Evolutionary conservation across 2,329 filamentous ascomycete species (phyloP).

Genomic region (Microsporum canis): DNA sequence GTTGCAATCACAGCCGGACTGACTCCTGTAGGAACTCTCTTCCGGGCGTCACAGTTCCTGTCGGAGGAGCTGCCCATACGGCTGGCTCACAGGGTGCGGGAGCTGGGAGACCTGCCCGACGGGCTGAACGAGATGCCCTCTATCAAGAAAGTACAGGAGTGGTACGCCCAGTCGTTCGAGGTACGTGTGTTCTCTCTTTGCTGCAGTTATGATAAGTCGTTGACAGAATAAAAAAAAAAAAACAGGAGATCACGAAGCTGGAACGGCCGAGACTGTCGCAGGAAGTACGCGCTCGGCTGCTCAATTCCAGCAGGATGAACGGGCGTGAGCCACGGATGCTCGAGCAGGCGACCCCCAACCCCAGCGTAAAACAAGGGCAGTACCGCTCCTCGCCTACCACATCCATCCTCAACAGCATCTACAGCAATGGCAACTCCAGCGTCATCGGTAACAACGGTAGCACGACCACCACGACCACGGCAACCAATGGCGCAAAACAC

Average conservation of each 20-base stretch:
- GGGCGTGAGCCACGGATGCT: slow-evolving; percentile 56
- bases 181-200: slow-evolving; percentile 40
- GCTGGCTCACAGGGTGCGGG: slow-evolving; percentile 88
- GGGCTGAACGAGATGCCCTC: slow-evolving; percentile 97
- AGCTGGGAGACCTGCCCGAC: slow-evolving; percentile 83
- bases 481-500: slow-evolving; percentile 26
- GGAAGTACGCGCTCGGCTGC: slow-evolving; percentile 68
- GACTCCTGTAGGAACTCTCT: slow-evolving; percentile 63
- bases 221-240: background rate
- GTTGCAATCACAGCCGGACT: background rate
- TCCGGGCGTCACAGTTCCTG: slow-evolving; percentile 94
- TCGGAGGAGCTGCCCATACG: slow-evolving; percentile 97
- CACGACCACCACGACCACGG: slow-evolving; percentile 28
- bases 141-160: slow-evolving; percentile 86
- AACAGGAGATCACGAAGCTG: slow-evolving; percentile 74
- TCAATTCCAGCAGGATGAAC: slow-evolving; percentile 40
- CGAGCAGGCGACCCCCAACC: slow-evolving; percentile 76
- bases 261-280: slow-evolving; percentile 63
- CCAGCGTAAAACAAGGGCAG: slow-evolving; percentile 74
- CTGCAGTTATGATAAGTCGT: too few species aligned
- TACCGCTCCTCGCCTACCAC: slow-evolving; percentile 45
- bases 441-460: slow-evolving; percentile 40
- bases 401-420: slow-evolving; percentile 37
- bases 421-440: slow-evolving; percentile 28
- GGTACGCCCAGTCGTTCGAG: slow-evolving; percentile 99